phyloP scores from a whole-genome alignment of 2,329 filamentous ascomycete species.

The Xylaria sp. region DNA sequence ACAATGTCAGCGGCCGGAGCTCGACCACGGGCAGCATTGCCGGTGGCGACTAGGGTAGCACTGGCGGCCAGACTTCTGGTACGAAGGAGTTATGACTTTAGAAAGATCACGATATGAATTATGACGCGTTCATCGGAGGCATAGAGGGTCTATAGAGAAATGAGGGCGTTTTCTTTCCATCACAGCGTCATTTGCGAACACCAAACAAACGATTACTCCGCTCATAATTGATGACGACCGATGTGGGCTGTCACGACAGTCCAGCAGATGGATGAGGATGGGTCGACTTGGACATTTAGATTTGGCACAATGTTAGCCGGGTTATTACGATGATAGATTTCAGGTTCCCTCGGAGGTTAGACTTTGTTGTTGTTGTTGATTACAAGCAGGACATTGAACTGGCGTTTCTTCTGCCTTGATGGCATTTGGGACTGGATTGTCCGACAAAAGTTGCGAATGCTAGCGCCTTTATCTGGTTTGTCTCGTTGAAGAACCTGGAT shows the following conservation, averaged over 20 bases:
- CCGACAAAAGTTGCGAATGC: slow-evolving; percentile 21
- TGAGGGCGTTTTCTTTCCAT: slow-evolving; percentile 23
- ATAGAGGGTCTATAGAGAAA: slow-evolving; percentile 32
- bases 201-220: slow-evolving; percentile 4
- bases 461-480: slow-evolving; percentile 9
- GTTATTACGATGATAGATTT: slow-evolving; percentile 29
- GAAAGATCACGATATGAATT: slow-evolving; percentile 27
- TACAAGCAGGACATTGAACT: slow-evolving; percentile 18
- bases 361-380: slow-evolving; percentile 20
- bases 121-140: slow-evolving; percentile 25
- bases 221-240: slow-evolving; percentile 22
- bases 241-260: slow-evolving; percentile 13
- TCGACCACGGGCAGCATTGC: slow-evolving; percentile 73
- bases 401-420: slow-evolving; percentile 18
- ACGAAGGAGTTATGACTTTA: slow-evolving; percentile 8
- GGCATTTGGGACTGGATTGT: slow-evolving; percentile 13
- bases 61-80: slow-evolving; percentile 33
- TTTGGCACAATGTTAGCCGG: slow-evolving; percentile 14
- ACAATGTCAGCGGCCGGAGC: slow-evolving; percentile 68
- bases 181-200: slow-evolving; percentile 17
- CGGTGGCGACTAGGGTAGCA: slow-evolving; percentile 62
- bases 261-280: slow-evolving; percentile 16
- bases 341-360: slow-evolving; percentile 29
- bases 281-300: slow-evolving; percentile 16
- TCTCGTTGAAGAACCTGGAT: slow-evolving; percentile 1